Evolutionary conservation across 2,329 filamentous ascomycete genomes (phyloP).

Genomic region (Xylaria sp.): DNA sequence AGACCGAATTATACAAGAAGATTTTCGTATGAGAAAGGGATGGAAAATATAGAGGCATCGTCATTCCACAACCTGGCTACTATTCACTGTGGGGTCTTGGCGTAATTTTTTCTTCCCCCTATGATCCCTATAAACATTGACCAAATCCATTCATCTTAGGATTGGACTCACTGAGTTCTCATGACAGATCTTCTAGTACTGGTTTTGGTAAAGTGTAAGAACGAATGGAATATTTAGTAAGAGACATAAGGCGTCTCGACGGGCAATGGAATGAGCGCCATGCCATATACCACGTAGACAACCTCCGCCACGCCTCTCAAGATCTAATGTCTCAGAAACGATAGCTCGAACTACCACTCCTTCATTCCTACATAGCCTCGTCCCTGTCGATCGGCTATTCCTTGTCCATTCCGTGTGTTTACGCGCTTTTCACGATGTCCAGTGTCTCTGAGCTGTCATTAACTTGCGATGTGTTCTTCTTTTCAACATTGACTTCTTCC

Average conservation of each 20-base stretch:
- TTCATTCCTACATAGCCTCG: slow-evolving; percentile 33
- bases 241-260: not conserved
- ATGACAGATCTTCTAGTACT: not conserved
- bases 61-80: not conserved
- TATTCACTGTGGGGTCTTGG: not conserved
- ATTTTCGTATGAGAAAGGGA: not conserved
- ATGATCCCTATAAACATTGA: no score
- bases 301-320: not conserved
- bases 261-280: slow-evolving; percentile 8
- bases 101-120: not conserved
- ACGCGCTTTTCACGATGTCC: slow-evolving; percentile 2
- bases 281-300: not conserved
- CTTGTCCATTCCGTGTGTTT: slow-evolving; percentile 23
- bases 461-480: not conserved
- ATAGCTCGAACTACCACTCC: not conserved
- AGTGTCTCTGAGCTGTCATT: not conserved
- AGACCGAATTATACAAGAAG: not conserved
- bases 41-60: no score
- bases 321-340: slow-evolving; percentile 21
- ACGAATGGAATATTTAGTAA: not conserved
- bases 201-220: not conserved
- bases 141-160: no score
- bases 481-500: not conserved
- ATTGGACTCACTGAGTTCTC: not conserved
- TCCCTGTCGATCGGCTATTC: slow-evolving; percentile 22